Evolutionary conservation across 306 rosid genomes (phyloP).

Genomic region (Prosopis cineraria): DNA sequence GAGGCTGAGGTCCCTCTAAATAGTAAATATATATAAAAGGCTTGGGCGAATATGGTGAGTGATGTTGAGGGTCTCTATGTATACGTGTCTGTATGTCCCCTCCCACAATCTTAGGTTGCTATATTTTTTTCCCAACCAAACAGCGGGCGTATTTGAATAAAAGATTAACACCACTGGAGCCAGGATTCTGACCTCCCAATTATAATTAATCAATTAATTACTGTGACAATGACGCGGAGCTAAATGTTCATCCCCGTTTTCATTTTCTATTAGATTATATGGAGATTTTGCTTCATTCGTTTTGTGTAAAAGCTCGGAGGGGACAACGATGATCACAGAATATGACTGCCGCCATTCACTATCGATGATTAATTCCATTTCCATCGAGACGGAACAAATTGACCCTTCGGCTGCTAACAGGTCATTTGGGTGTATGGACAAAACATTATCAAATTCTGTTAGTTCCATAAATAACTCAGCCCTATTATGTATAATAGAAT

Average conservation of each 20-base stretch:
- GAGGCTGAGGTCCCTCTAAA: conserved; percentile 9
- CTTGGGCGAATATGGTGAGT: conserved; percentile 23
- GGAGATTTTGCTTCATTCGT: conserved; percentile 18
- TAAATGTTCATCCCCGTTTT: not conserved
- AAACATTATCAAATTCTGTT: not conserved
- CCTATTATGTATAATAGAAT: too few species aligned
- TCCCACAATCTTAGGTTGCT: conserved; percentile 20
- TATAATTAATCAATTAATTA: not conserved
- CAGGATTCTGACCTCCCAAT: conserved; percentile 27
- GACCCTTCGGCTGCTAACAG: not conserved
- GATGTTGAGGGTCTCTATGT: not conserved
- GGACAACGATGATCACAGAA: not conserved
- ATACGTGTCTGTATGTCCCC: not conserved
- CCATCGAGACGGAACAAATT: not conserved
- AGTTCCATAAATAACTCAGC: not conserved
- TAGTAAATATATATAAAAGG: not conserved
- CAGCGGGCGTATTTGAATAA: conserved; percentile 14
- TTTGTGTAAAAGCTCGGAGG: not conserved
- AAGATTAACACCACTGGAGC: conserved; percentile 13
- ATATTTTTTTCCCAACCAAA: conserved; percentile 30
- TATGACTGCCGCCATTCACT: conserved; percentile 13
- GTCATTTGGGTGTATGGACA: not conserved
- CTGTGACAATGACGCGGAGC: conserved; percentile 13
- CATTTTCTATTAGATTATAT: conserved; percentile 30
- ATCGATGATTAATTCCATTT: not conserved